Conservation (phyloP, 805 yeast species). For the Blastobotrys mokoenaii region DNA sequence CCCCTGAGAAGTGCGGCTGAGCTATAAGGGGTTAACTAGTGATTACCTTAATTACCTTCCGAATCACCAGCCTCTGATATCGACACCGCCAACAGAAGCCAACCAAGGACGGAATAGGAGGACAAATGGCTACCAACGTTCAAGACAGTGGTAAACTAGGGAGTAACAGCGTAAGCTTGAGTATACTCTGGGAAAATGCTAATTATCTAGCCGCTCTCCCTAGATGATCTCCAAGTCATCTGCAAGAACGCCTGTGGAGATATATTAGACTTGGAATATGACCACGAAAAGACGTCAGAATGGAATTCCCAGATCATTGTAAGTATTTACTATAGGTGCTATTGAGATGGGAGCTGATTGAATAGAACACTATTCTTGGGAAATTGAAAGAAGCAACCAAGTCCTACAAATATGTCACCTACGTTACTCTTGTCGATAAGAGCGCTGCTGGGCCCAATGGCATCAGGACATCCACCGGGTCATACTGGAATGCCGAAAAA, state of each 20-base stretch:
- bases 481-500: slow-evolving; percentile 19
- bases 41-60: too few species aligned
- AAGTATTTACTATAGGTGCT: not conserved
- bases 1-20: too few species aligned
- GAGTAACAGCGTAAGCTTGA: too few species aligned
- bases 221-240: not conserved
- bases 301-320: slow-evolving; percentile 14
- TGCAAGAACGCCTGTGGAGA: slow-evolving; percentile 2
- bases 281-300: slow-evolving; percentile 9
- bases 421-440: slow-evolving; percentile 14
- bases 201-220: not conserved
- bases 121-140: too few species aligned
- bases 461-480: slow-evolving; percentile 16
- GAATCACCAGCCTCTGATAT: too few species aligned
- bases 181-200: too few species aligned
- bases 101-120: too few species aligned
- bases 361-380: not conserved
- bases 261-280: slow-evolving; percentile 3
- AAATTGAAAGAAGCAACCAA: slow-evolving; percentile 9
- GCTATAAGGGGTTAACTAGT: too few species aligned
- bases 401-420: slow-evolving; percentile 17
- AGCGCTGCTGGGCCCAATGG: slow-evolving; percentile 16
- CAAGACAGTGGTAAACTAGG: too few species aligned
- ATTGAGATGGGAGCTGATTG: too few species aligned
- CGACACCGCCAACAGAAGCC: too few species aligned